Evolutionary conservation across 176 grass and related monocot species (phyloP).

Genomic region (Puccinellia tenuiflora): DNA sequence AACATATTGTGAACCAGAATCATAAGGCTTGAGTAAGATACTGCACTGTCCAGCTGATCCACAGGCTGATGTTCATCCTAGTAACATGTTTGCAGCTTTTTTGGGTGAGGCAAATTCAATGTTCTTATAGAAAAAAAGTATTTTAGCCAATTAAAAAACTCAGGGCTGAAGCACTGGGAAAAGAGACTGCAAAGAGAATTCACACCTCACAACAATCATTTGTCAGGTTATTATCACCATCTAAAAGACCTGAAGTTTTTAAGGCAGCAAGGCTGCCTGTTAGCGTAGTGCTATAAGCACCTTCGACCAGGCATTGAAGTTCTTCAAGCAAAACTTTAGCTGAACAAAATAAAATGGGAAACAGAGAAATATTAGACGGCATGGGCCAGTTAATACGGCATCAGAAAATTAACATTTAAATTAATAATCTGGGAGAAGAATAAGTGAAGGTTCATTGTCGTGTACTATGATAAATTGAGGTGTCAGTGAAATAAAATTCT

Average conservation of each 20-base stretch:
- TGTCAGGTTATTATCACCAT: neutral
- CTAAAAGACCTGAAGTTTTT: neutral
- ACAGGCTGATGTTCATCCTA: constrained; percentile 33
- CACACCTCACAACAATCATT: constrained; percentile 18
- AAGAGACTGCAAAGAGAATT: neutral
- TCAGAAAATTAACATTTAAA: neutral
- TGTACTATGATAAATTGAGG: neutral
- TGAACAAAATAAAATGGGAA: constrained; percentile 11
- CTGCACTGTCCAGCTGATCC: constrained; percentile 23
- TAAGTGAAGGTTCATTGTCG: neutral
- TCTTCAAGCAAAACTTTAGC: constrained; percentile 43
- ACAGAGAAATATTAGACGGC: neutral
- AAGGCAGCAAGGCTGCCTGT: constrained; percentile 21
- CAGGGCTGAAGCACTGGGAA: neutral
- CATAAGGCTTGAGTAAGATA: constrained; percentile 25
- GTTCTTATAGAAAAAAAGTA: neutral
- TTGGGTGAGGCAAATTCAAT: neutral
- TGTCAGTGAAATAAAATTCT: neutral
- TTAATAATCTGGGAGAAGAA: neutral
- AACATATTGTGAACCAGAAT: constrained; percentile 40
- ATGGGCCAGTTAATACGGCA: neutral
- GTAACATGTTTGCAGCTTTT: neutral
- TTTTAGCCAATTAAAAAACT: neutral
- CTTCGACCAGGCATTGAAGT: constrained; percentile 28
- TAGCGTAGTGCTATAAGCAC: constrained; percentile 20